phyloP scores from a whole-genome alignment of 352 stramenopile genomes.

The Pythium vanterpoolii region DNA sequence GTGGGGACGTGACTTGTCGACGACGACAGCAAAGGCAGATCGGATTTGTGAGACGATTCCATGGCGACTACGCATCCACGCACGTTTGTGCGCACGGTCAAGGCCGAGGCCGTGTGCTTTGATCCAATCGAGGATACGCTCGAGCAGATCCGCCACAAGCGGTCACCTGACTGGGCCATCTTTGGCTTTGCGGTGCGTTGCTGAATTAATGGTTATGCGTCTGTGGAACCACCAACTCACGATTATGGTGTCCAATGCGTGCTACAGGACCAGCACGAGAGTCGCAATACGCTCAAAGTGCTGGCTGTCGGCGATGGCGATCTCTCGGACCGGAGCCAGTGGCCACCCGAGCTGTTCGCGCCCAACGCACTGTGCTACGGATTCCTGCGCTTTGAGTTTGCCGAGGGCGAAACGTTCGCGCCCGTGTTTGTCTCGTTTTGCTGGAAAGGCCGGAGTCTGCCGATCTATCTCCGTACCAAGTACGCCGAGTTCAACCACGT shows the following conservation, averaged over 20 bases:
- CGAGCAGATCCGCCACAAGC: constrained; percentile 60
- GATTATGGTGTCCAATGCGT: neutral
- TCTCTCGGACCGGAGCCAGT: constrained; percentile 69
- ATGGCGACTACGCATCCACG: constrained; percentile 31
- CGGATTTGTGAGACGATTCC: neutral
- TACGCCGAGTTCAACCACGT: constrained; percentile 89
- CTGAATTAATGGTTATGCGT: neutral
- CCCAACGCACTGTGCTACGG: constrained; percentile 81
- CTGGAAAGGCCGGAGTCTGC: constrained; percentile 85
- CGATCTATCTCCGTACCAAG: constrained; percentile 84
- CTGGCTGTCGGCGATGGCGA: constrained; percentile 60
- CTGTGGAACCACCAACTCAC: neutral
- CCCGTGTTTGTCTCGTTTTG: constrained; percentile 82
- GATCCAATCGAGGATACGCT: constrained; percentile 73
- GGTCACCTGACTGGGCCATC: constrained; percentile 68
- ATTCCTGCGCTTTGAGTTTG: constrained; percentile 53
- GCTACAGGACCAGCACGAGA: constrained; percentile 65
- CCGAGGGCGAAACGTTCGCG: constrained; percentile 56
- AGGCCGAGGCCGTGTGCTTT: constrained; percentile 75
- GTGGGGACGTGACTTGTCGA: too few relatives aligned
- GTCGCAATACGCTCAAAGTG: constrained; percentile 76
- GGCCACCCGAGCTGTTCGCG: constrained; percentile 75
- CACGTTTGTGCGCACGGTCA: constrained; percentile 83
- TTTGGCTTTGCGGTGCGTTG: constrained; percentile 68
- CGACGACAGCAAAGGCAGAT: too few relatives aligned